Evolutionary conservation across 306 rosid genomes (phyloP).

Genomic region (Cucumis cinereus): DNA sequence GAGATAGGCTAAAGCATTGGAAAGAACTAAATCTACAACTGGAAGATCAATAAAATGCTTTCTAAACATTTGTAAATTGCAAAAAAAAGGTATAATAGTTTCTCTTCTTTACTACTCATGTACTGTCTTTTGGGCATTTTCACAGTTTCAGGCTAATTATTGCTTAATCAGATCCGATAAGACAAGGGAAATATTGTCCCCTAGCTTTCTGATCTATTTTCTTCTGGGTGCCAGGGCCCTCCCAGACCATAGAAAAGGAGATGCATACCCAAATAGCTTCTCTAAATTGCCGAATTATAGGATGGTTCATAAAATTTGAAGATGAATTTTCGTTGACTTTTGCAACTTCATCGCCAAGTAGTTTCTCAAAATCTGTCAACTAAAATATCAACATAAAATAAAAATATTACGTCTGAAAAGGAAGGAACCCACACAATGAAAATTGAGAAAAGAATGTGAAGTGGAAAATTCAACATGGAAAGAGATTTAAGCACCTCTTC

Average conservation of each 20-base stretch:
- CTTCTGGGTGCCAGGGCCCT: not conserved
- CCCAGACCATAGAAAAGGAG: not conserved
- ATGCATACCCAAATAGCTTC: conserved; percentile 87
- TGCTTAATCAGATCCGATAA: not conserved
- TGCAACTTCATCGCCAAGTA: conserved; percentile 45
- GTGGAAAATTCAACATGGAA: conserved; percentile 8
- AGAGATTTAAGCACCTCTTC: conserved; percentile 35
- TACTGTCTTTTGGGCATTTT: not conserved
- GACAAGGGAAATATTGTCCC: not conserved
- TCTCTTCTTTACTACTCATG: not conserved
- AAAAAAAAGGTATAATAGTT: not conserved
- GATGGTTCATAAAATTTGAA: conserved; percentile 25
- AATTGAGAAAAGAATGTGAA: not conserved
- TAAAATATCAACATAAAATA: conserved; percentile 10
- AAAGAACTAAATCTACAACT: not conserved
- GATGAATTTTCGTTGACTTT: conserved; percentile 28
- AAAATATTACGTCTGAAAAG: not conserved
- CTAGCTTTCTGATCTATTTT: not conserved
- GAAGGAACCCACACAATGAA: not conserved
- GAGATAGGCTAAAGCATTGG: not conserved
- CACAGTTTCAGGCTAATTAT: not conserved
- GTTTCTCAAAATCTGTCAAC: conserved; percentile 55
- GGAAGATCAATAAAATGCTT: not conserved
- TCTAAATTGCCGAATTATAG: conserved; percentile 52
- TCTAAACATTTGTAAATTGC: not conserved